A percentile compares a stretch with the other conserved stretches of the same genome.
Conservation (phyloP, 495 filamentous ascomycete species). For the Tetracladium marchalianum region DNA sequence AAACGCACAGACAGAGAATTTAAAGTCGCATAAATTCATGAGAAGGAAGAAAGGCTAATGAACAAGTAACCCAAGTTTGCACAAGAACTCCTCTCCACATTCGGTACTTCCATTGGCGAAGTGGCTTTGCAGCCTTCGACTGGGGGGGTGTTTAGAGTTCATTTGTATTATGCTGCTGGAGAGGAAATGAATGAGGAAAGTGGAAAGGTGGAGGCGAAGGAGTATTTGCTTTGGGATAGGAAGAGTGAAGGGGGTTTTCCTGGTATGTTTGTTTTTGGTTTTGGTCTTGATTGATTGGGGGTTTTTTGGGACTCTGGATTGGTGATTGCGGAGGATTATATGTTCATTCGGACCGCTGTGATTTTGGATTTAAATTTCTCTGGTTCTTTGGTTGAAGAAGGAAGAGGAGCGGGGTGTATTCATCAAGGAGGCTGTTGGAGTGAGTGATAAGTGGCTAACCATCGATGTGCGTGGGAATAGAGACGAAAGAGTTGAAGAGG, state of each 20-base stretch:
- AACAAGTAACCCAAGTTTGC: constrained; percentile 54
- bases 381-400: no score
- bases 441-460: no score
- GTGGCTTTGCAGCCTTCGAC: constrained; percentile 81
- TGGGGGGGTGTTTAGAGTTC: constrained; percentile 72
- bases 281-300: not conserved
- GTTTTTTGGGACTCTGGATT: not conserved
- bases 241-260: constrained; percentile 87
- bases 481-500: constrained; percentile 83
- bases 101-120: constrained; percentile 75
- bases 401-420: no score
- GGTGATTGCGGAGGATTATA: no score
- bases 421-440: no score
- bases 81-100: constrained; percentile 97
- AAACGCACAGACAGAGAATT: not conserved
- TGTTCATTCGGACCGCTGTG: no score
- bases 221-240: constrained; percentile 72
- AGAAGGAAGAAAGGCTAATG: not conserved
- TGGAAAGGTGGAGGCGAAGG: constrained; percentile 23
- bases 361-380: no score
- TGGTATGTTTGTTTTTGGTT: constrained; percentile 37
- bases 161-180: constrained; percentile 36
- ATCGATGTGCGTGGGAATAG: constrained; percentile 24
- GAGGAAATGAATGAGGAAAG: constrained; percentile 5
- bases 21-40: not conserved